Percentiles rank a stretch among this genome's conserved stretches.
Conservation (phyloP, 2,329 filamentous ascomycete genomes). For the Leptographium wingfieldii region DNA sequence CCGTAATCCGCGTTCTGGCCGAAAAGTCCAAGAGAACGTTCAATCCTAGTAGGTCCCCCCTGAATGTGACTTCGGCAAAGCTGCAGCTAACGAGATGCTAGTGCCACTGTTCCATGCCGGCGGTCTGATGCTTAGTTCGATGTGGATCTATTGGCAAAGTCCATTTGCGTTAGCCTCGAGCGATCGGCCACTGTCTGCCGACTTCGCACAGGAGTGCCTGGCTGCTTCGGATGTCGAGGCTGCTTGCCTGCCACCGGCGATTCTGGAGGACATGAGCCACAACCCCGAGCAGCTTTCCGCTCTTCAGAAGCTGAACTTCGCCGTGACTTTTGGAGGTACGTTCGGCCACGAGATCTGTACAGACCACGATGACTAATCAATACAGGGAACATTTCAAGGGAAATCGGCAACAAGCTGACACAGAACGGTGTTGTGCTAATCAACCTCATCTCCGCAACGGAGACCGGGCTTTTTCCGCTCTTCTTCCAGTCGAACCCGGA, state of each 20-base stretch:
- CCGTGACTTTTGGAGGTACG: slow-evolving; percentile 2
- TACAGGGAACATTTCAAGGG: slow-evolving; percentile 15
- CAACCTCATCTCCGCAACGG: slow-evolving; percentile 29
- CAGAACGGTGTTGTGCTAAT: slow-evolving; percentile 20
- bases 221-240: slow-evolving; percentile 16
- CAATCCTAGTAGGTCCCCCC: neutral
- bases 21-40: neutral
- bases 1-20: neutral
- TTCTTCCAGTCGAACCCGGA: slow-evolving; percentile 20
- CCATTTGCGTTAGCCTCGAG: slow-evolving; percentile 15
- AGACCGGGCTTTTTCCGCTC: slow-evolving; percentile 20
- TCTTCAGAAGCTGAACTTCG: slow-evolving; percentile 19
- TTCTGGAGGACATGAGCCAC: slow-evolving; percentile 31
- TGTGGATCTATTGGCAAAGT: slow-evolving; percentile 11
- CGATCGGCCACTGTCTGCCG: slow-evolving; percentile 22
- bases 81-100: neutral
- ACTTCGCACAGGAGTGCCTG: slow-evolving; percentile 21
- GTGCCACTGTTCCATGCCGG: slow-evolving; percentile 25
- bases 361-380: neutral
- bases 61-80: neutral
- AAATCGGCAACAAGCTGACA: slow-evolving; percentile 25
- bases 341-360: neutral
- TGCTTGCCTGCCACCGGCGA: slow-evolving; percentile 22
- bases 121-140: neutral
- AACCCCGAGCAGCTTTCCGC: slow-evolving; percentile 17